Evolutionary conservation across 495 filamentous ascomycete species (phyloP).

Genomic region (Tirmania nivea): DNA sequence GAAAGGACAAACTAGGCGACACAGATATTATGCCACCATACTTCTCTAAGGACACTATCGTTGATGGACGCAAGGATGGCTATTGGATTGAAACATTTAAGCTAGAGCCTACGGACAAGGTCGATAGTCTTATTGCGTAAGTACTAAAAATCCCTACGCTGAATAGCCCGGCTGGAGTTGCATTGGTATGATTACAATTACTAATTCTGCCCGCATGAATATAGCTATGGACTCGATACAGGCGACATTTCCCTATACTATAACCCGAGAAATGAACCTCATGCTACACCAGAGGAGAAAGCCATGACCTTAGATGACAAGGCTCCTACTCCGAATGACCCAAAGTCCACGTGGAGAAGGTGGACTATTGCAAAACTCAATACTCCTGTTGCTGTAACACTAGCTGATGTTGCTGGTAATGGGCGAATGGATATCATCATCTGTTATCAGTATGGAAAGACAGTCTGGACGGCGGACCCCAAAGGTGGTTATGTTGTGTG

Average conservation of each 20-base stretch:
- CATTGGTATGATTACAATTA: not conserved
- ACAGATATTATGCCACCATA: not conserved
- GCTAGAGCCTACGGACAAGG: constrained; percentile 3
- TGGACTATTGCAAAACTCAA: constrained; percentile 1
- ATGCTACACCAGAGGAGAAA: not conserved
- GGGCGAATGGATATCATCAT: constrained; percentile 8
- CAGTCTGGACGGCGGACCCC: not conserved
- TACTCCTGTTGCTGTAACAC: constrained; percentile 5
- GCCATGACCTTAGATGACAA: not conserved
- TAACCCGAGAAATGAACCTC: constrained; percentile 1
- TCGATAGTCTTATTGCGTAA: constrained; percentile 12
- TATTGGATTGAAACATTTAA: constrained; percentile 17
- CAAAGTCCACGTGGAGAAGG: constrained; percentile 3
- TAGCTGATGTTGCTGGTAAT: constrained; percentile 9
- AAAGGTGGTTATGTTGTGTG: constrained; percentile 8
- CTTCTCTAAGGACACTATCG: constrained; percentile 4
- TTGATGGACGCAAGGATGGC: constrained; percentile 7
- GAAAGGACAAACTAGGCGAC: not conserved
- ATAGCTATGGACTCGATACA: constrained; percentile 3
- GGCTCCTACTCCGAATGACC: not conserved
- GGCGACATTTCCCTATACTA: constrained; percentile 7
- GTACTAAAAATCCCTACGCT: not conserved
- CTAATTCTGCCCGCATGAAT: not conserved
- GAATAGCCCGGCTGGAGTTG: not conserved
- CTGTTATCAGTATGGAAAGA: constrained; percentile 9